A percentile compares a stretch with the other conserved stretches of the same genome.
These are phyloP conservation scores for Lachnellula willkommii DNA, from an alignment of 2,329 filamentous ascomycete genomes.

Conservation along the genomic window DNA sequence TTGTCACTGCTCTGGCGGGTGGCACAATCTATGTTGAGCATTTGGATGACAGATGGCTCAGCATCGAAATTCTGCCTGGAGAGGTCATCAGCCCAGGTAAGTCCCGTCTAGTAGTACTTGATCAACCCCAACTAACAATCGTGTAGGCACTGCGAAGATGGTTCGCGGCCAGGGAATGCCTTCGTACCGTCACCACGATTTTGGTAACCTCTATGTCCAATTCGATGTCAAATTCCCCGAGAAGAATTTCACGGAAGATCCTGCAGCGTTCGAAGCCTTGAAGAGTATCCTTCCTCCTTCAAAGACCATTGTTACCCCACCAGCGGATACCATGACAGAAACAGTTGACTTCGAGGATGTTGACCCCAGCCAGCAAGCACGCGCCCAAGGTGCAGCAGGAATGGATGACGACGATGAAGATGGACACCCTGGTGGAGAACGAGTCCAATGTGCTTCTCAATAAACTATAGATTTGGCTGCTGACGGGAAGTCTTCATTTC, in stretches of 20 bases:
- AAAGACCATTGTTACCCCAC: slow-evolving; percentile 55
- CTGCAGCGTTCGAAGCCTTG: slow-evolving; percentile 69
- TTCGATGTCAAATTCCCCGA: slow-evolving; percentile 97
- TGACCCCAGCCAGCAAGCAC: slow-evolving; percentile 61
- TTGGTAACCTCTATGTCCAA: slow-evolving; percentile 93
- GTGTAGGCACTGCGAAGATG: slow-evolving; percentile 79
- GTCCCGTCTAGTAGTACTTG: slow-evolving; percentile 28
- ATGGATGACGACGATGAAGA: slow-evolving; percentile 77
- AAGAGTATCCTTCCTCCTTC: slow-evolving; percentile 79
- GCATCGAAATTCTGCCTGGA: slow-evolving; percentile 84
- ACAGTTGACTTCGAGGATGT: slow-evolving; percentile 82
- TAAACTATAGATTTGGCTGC: slow-evolving; percentile 41
- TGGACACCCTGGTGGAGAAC: slow-evolving; percentile 64
- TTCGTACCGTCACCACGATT: slow-evolving; percentile 88
- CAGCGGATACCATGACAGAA: slow-evolving; percentile 84
- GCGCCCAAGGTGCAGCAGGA: slow-evolving; percentile 60
- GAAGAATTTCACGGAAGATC: slow-evolving; percentile 61
- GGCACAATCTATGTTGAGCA: slow-evolving; percentile 91
- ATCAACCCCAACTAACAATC: slow-evolving; percentile 14
- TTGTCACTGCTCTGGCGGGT: slow-evolving; percentile 89
- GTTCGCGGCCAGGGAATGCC: slow-evolving; percentile 98
- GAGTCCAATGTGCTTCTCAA: slow-evolving; percentile 83
- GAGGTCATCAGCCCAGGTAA: slow-evolving; percentile 91
- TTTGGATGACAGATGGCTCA: slow-evolving; percentile 94
- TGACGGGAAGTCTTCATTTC: background rate